Base-by-base conservation (phyloP, 2,329 filamentous ascomycete species). In the Fusarium pilosicola region DNA sequence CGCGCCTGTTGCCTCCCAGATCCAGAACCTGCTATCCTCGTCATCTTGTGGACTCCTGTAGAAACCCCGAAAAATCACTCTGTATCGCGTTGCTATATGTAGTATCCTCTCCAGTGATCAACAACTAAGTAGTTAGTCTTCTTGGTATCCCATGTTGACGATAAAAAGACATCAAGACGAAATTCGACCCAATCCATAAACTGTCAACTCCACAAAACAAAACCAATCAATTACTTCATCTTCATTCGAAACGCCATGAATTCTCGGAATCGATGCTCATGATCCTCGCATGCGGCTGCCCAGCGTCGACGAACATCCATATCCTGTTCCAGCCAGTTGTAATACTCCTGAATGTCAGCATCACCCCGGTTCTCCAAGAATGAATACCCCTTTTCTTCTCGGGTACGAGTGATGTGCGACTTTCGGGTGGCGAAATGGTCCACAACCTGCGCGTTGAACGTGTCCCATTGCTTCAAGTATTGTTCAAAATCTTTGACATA, bases 261-360 rank as follows among this genome's bases (percentile, higher is more conserved):
- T 73, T 89, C 87, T 73, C 86, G 84, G 64, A 94, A 83, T 15
- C 87, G 86, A 64, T 85, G 80, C 65, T 88, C 86, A 77, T 95
- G 92, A 68, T 86, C 86, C 48, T 89, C 87, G 68, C 88, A 89
- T 13, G 89, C 89, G 14, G 86, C 80, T 36, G 82, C 82, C 91
- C 92, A 94, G 63, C 87, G 86, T 76, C 85, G 85, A 63, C 90
- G 85, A 10, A 93, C 88, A 54, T 85, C 84, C 71, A 90, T 87
- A 77, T 95, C 93, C 80, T 93, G 89, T 73, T 88, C 87, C 62
- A 92, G 81, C 79, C 88, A 89, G 42, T 83, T 83, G 65, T 89
- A 80, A 78, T 94, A 94, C 62, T 88, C 86, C 22, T 84, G 79
- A 30, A 91, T 85, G 0, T 88, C 89, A 3, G 75, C 71, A 44